Base-by-base conservation (phyloP, 202 grass and related monocot species). In the Panicum hallii region DNA sequence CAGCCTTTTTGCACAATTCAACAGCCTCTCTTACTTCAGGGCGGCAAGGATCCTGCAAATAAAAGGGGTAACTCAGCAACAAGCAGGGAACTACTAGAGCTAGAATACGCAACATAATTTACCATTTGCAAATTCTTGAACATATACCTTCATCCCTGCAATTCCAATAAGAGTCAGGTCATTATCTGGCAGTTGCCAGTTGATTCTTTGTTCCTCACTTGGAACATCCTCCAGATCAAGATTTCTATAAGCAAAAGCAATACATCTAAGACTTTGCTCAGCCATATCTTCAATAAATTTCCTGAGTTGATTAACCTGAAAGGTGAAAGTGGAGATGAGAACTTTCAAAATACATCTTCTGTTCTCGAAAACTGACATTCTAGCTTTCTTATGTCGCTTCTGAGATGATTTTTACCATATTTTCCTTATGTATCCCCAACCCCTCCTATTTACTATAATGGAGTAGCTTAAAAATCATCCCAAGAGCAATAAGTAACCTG, bases 11-110 rank as follows among this genome's bases (percentile, higher is more conserved):
- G 76, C 97, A 99, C 62, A 97, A 82, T 55, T 82, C 69, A 77
- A 99, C 97, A 78, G 97, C 97, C 34, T 89, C 82, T 91, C 85
- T 87, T 43, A 97, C 97, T 74, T 90, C 91, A 88, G 91, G 91
- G 67, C 97, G 93, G 79, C 97, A 99, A 81, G 97, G 97, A 87
- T 99, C 97, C 97, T 99, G 78, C 60, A 90, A 45, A 83, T 32
- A 66, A 64, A 80, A 89, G 11, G 53, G 20, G 38, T 71, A 83
- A 22, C 20, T 87, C 42, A 89, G 85, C 60, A 81, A 81, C 77
- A 84, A 63, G 40, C 19, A 72, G 65, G 60, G 12, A 70, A 36
- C 11, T 5, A 76, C 19, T 13, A 75, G 10, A 75, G 13, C 17
- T 67, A 20, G 53, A 76, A 77, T 48, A 87, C 43, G 64, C 70